Evolutionary conservation across 768 basidiomycete species (phyloP), one percentile per base, ranked within the genome.

Genomic region (Termitomyces sp.): DNA sequence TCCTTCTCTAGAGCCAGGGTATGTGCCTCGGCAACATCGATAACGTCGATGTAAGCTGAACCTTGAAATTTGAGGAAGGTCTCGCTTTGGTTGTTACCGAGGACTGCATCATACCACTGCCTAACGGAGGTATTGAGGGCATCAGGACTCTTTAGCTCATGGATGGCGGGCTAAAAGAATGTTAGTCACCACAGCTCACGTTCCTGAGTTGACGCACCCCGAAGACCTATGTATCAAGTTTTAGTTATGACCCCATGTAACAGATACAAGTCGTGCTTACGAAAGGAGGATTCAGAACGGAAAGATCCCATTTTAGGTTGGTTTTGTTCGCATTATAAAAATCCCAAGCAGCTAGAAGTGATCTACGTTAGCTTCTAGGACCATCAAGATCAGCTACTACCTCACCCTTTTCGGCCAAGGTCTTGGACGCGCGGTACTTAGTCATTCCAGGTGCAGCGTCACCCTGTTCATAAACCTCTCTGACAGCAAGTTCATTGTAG

Each of bases 391-490:
- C 6, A 40, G 38, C 35, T 4, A 41, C 19, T 44, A 19, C 57
- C 65, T 43, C 19, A 78, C 77, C 77, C 62, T 71, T 74, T 71
- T 88, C 86, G 1, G 86, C 83, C 7, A 85, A 72, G 0, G 75
- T 75, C 73, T 87, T 87, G 17, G 77, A 75, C 0, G 84, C 81
- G 40, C 74, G 64, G 64, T 89, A 89, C 60, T 79, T 82, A 14
- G 68, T 57, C 3, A 61, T 49, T 0, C 61, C 60, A 2, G 70
- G 61, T 0, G 82, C 80, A 4, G 76, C 72, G 38, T 69, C 71
- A 3, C 83, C 84, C 50, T 82, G 70, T 55, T 79, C 71, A 43
- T 79, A 71, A 10, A 83, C 77, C 10, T 75, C 71, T 46, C 73
- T 64, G 21, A 83, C 64, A 5, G 77, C 67, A 50, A 73, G 72